These are phyloP conservation scores for Phytophthora tentaculata DNA, from an alignment of 352 stramenopile species.

Conservation along the genomic window DNA sequence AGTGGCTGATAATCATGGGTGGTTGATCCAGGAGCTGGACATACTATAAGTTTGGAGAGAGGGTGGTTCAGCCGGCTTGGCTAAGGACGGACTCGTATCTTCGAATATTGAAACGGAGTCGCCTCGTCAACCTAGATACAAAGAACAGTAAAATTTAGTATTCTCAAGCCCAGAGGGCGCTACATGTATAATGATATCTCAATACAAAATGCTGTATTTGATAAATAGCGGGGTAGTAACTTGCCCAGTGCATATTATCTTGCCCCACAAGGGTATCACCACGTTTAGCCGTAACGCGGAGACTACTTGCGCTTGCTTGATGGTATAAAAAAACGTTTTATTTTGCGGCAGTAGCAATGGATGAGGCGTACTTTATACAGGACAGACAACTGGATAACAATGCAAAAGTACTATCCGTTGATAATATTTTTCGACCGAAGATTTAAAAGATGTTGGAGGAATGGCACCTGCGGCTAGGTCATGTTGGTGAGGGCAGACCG, in stretches of 20 bases:
- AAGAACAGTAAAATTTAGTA: conserved; percentile 15
- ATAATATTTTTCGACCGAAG: neutral
- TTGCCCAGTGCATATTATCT: conserved; percentile 28
- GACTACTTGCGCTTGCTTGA: conserved; percentile 16
- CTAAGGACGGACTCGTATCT: neutral
- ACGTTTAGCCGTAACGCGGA: conserved; percentile 16
- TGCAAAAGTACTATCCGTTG: conserved; percentile 2
- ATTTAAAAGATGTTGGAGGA: neutral
- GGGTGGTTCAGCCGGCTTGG: conserved; percentile 16
- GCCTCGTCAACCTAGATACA: conserved; percentile 10
- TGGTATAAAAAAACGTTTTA: conserved; percentile 23
- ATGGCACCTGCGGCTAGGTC: neutral
- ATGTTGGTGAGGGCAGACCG: neutral
- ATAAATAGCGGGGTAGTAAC: conserved; percentile 20
- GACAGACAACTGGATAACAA: neutral
- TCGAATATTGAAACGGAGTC: conserved; percentile 12
- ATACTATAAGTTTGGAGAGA: conserved; percentile 18
- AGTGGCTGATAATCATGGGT: neutral
- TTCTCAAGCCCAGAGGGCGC: conserved; percentile 6
- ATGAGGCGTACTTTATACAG: conserved; percentile 22
- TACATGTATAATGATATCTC: conserved; percentile 16
- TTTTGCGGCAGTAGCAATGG: conserved; percentile 24
- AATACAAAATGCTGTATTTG: conserved; percentile 22
- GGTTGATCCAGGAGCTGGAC: conserved; percentile 19
- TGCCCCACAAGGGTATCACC: conserved; percentile 21